Evolutionary conservation across 2,329 filamentous ascomycete species (phyloP).

Genomic region (Alternaria tenuissima): DNA sequence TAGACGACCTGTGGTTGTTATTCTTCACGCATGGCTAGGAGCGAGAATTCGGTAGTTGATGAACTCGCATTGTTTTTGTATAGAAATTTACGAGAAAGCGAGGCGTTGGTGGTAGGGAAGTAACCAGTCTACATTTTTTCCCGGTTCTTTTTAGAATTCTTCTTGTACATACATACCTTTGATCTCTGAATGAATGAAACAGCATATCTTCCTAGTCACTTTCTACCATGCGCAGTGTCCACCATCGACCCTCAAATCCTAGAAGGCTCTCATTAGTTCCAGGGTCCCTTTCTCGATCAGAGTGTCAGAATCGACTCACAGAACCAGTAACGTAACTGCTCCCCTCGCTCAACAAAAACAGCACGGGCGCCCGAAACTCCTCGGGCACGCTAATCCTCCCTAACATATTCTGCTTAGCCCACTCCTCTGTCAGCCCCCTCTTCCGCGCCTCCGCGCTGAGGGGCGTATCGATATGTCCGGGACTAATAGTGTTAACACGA

Average conservation of each 20-base stretch:
- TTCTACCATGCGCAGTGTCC: conserved; percentile 51
- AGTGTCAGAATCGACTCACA: conserved; percentile 11
- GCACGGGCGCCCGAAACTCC: conserved; percentile 33
- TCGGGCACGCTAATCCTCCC: conserved; percentile 44
- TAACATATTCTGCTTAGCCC: conserved; percentile 48
- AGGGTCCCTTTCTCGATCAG: no score
- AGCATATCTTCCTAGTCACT: not conserved
- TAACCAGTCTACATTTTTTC: not conserved
- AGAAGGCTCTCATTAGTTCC: not conserved
- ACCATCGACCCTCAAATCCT: conserved; percentile 54
- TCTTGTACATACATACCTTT: not conserved
- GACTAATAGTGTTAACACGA: conserved; percentile 61
- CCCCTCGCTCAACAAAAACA: conserved; percentile 43
- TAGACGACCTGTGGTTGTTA: conserved; percentile 11
- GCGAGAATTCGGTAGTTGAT: not conserved
- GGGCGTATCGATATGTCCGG: conserved; percentile 62
- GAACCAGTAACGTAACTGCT: conserved; percentile 72
- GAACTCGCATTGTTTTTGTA: not conserved
- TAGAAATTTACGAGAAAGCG: not conserved
- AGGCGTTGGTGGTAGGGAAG: not conserved
- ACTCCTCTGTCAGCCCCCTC: conserved; percentile 41
- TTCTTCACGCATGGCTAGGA: not conserved
- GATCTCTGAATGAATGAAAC: not conserved
- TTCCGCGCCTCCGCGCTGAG: conserved; percentile 41
- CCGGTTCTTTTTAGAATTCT: not conserved